Conservation (phyloP, 805 yeast genomes). For the Yarrowia sp. region DNA sequence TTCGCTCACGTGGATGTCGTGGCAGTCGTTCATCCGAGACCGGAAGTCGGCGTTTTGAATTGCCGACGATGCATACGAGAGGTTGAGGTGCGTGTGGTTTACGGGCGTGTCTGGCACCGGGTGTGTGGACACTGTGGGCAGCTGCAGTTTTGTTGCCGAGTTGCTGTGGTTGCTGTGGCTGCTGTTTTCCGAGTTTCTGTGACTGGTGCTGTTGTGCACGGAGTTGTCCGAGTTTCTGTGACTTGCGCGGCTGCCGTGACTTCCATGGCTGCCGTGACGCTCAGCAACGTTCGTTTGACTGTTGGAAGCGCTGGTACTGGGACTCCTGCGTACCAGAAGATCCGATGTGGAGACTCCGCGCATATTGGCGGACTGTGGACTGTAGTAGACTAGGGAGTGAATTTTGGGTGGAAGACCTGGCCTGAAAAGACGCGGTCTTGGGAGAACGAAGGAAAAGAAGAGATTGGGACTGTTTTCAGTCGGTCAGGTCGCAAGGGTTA, state of each 20-base stretch:
- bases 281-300: constrained; percentile 4
- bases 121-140: constrained; percentile 20
- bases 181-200: background rate
- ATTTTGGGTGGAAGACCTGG: background rate
- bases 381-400: constrained; percentile 27
- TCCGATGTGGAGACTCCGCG: constrained; percentile 22
- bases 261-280: background rate
- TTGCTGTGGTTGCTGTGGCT: background rate
- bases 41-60: constrained; percentile 35
- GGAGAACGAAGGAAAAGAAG: no score
- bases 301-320: background rate
- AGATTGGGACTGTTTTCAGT: no score
- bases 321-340: constrained; percentile 14
- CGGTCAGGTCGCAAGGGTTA: no score
- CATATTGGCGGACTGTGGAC: constrained; percentile 21
- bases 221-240: background rate
- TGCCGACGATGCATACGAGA: constrained; percentile 3
- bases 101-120: constrained; percentile 1
- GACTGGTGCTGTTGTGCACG: background rate
- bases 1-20: constrained; percentile 15
- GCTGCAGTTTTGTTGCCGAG: background rate
- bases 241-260: background rate
- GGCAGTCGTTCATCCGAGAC: constrained; percentile 26
- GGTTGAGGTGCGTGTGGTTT: constrained; percentile 5
- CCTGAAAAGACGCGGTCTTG: no score